Percentiles rank a stretch among this genome's conserved stretches.
These are phyloP conservation scores for Sphagnum magellanicum DNA, from an alignment of 228 moss, liverwort and hornwort genomes.

Conservation along the genomic window DNA sequence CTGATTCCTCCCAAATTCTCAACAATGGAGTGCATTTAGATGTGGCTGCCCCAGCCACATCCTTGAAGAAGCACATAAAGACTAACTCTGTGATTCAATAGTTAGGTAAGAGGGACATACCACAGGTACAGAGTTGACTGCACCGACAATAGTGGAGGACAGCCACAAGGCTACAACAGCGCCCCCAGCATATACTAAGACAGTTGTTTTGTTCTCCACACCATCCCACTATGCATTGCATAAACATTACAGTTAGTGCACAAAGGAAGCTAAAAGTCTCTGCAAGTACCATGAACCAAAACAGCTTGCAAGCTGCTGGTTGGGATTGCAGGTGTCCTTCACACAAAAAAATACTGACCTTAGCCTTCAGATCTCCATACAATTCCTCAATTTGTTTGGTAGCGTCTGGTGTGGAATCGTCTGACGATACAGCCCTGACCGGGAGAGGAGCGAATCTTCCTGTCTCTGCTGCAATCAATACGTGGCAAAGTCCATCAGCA, in stretches of 20 bases:
- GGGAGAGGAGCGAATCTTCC: background rate
- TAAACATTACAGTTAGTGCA: background rate
- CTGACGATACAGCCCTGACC: slow-evolving; percentile 2
- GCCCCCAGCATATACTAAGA: slow-evolving; percentile 66
- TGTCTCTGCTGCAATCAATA: background rate
- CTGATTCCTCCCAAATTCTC: too few relatives aligned
- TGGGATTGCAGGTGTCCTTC: background rate
- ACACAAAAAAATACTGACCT: background rate
- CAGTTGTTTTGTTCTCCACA: slow-evolving; percentile 62
- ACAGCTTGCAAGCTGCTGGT: too few relatives aligned
- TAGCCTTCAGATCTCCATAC: slow-evolving; percentile 3
- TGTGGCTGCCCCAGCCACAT: background rate
- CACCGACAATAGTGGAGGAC: slow-evolving; percentile 77
- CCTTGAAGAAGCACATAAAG: too few relatives aligned
- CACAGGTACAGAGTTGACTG: slow-evolving; percentile 75
- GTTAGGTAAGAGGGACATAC: slow-evolving; percentile 14
- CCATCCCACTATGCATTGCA: slow-evolving; percentile 51
- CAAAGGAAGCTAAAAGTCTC: background rate
- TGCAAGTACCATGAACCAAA: background rate
- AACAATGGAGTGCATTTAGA: too few relatives aligned
- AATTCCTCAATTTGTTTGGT: slow-evolving; percentile 4
- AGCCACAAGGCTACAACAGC: slow-evolving; percentile 75
- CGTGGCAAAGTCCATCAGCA: too few relatives aligned
- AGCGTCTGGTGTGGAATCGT: background rate
- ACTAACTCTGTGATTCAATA: too few relatives aligned